Evolutionary conservation across 2,329 filamentous ascomycete genomes (phyloP).

Genomic region (Corniculantispora saksenae): DNA sequence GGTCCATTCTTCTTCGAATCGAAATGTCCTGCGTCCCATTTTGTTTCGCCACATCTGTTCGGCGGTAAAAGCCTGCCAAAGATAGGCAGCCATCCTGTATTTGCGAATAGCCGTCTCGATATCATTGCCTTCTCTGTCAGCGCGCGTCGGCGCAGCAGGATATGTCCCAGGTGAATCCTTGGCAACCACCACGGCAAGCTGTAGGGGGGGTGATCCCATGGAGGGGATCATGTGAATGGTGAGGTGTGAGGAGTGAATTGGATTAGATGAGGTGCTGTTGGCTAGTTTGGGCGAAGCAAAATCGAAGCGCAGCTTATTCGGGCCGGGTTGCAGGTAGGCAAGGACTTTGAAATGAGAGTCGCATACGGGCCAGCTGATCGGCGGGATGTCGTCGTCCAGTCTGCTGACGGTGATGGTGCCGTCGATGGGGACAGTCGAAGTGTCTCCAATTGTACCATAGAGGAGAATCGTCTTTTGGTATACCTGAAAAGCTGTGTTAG

Average conservation of each 20-base stretch:
- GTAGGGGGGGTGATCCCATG: conserved; percentile 76
- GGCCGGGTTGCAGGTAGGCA: conserved; percentile 85
- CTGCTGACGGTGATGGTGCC: conserved; percentile 79
- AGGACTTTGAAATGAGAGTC: conserved; percentile 91
- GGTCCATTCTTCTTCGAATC: conserved; percentile 95
- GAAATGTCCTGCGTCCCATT: conserved; percentile 80
- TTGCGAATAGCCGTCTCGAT: conserved; percentile 82
- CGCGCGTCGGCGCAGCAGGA: conserved; percentile 75
- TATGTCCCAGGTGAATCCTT: conserved; percentile 86
- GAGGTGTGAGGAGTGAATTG: conserved; percentile 75
- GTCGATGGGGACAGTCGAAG: conserved; percentile 67
- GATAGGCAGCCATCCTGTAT: conserved; percentile 90
- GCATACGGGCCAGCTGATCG: conserved; percentile 82
- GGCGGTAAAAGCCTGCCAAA: conserved; percentile 96
- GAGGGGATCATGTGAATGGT: conserved; percentile 85
- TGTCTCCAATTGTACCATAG: conserved; percentile 78
- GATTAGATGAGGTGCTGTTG: conserved; percentile 65
- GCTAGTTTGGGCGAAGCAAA: conserved; percentile 82
- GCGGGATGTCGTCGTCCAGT: conserved; percentile 81
- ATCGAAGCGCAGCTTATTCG: conserved; percentile 85
- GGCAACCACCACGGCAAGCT: conserved; percentile 83
- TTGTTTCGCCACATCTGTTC: conserved; percentile 94
- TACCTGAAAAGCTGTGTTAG: conserved; percentile 55
- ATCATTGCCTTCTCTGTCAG: conserved; percentile 78
- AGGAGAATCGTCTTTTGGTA: conserved; percentile 88